Conservation (phyloP, 768 basidiomycete genomes). For the Suillus spraguei region DNA sequence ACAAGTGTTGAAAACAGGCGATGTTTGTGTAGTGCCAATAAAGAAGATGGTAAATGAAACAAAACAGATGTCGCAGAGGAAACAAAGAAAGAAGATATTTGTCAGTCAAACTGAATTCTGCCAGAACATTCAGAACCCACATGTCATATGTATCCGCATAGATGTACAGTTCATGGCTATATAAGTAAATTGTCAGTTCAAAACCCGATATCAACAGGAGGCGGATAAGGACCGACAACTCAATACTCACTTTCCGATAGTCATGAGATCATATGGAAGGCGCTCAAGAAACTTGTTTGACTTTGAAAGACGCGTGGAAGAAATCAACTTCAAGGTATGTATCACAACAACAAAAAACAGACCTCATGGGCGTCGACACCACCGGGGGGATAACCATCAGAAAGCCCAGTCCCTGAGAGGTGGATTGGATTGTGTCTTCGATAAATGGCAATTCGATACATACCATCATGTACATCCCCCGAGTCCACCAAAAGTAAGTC, state of each 20-base stretch:
- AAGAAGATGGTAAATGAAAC: background rate
- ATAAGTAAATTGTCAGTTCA: conserved; percentile 6
- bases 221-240: background rate
- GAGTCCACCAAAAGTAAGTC: conserved; percentile 84
- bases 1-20: background rate
- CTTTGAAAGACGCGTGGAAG: conserved; percentile 33
- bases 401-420: conserved; percentile 66
- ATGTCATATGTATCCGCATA: conserved; percentile 70
- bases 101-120: background rate
- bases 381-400: conserved; percentile 72
- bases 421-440: background rate
- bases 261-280: conserved; percentile 79
- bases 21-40: background rate
- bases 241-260: conserved; percentile 76
- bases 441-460: background rate
- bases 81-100: background rate
- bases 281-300: conserved; percentile 74
- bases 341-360: conserved; percentile 16
- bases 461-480: conserved; percentile 78
- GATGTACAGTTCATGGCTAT: conserved; percentile 81
- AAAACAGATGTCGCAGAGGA: background rate
- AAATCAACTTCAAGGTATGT: background rate
- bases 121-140: conserved; percentile 32
- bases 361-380: conserved; percentile 77
- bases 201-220: background rate